Conservation (phyloP, 306 rosid genomes). For the Pyrus communis region DNA sequence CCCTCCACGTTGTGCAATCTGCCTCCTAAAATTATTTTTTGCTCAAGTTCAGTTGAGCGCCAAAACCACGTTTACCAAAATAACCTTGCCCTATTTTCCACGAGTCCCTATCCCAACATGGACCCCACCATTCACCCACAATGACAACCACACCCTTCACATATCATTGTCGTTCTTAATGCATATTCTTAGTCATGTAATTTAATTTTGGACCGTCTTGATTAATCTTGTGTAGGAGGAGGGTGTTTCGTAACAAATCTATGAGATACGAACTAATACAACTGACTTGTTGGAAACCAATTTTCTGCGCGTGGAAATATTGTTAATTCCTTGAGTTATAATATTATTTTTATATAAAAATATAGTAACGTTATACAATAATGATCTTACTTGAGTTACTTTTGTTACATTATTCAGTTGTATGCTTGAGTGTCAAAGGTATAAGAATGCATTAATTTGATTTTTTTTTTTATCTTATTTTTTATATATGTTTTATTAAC, state of each 20-base stretch:
- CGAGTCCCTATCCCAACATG: not conserved
- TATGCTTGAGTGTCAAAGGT: not conserved
- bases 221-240: not conserved
- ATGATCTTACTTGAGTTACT: not conserved
- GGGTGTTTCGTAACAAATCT: not conserved
- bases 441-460: not conserved
- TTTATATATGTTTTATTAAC: too few species aligned
- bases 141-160: slow-evolving; percentile 8
- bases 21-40: slow-evolving; percentile 3
- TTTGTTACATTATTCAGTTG: too few species aligned
- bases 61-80: slow-evolving; percentile 12
- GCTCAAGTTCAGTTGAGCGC: slow-evolving; percentile 23
- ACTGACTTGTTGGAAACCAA: too few species aligned
- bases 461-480: not conserved
- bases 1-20: not conserved
- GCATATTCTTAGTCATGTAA: not conserved
- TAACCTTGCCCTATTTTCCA: not conserved
- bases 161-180: not conserved
- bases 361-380: too few species aligned
- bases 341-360: too few species aligned
- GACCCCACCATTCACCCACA: not conserved
- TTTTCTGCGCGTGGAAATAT: not conserved
- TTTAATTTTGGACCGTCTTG: too few species aligned
- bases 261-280: too few species aligned
- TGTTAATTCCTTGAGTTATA: too few species aligned